Conservation (phyloP, 805 yeast species). For the Candida chauliodis region DNA sequence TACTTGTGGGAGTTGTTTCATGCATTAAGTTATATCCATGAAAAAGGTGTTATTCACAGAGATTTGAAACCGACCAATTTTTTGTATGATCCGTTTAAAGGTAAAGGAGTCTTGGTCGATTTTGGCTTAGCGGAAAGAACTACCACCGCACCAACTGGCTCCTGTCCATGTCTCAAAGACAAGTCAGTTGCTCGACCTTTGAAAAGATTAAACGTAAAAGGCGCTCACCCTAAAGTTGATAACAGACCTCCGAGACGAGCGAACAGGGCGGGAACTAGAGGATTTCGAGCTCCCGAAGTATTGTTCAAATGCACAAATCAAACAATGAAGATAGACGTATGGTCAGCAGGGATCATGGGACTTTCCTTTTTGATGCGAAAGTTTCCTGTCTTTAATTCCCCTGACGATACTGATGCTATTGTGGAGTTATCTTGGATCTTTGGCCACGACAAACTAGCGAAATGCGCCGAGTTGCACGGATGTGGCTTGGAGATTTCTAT, state of each 20-base stretch:
- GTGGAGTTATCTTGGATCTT: slow-evolving; percentile 79
- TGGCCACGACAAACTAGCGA: slow-evolving; percentile 69
- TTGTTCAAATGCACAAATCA: slow-evolving; percentile 82
- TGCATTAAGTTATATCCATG: slow-evolving; percentile 63
- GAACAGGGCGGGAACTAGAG: slow-evolving; percentile 95
- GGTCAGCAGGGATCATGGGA: slow-evolving; percentile 91
- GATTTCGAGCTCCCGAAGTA: slow-evolving; percentile 93
- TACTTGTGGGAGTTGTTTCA: slow-evolving; percentile 78
- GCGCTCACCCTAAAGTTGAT: slow-evolving; percentile 81
- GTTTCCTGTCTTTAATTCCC: slow-evolving; percentile 91
- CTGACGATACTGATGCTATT: slow-evolving; percentile 89
- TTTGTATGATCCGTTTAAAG: slow-evolving; percentile 59
- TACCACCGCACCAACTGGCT: slow-evolving; percentile 16
- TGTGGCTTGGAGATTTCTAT: slow-evolving; percentile 64
- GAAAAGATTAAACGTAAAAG: slow-evolving; percentile 31
- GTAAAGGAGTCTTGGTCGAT: slow-evolving; percentile 82
- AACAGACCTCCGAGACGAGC: slow-evolving; percentile 87
- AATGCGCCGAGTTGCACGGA: slow-evolving; percentile 83
- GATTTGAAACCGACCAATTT: slow-evolving; percentile 60
- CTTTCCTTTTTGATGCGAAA: slow-evolving; percentile 73
- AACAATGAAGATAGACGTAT: slow-evolving; percentile 75
- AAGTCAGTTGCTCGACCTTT: slow-evolving; percentile 12
- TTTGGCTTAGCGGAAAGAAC: slow-evolving; percentile 82
- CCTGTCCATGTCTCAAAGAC: slow-evolving; percentile 54
- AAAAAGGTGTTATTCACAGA: slow-evolving; percentile 39